phyloP scores from a whole-genome alignment of 2,329 filamentous ascomycete species.

The Graphilbum fragrans region DNA sequence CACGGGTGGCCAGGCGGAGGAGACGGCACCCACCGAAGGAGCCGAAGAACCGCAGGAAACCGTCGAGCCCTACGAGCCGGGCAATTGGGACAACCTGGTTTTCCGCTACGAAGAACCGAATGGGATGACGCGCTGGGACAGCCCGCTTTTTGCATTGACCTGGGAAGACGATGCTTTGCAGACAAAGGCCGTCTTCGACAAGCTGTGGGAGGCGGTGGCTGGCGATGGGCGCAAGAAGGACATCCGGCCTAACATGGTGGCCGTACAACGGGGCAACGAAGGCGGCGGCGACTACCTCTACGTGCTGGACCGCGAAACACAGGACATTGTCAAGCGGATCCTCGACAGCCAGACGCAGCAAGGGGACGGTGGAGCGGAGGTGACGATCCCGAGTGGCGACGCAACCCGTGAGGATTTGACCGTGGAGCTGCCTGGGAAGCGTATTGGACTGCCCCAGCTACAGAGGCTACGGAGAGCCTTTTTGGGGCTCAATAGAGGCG shows the following conservation, averaged over 20 bases:
- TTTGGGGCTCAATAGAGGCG: constrained; percentile 61
- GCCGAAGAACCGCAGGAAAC: neutral
- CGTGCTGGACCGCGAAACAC: constrained; percentile 65
- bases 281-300: constrained; percentile 65
- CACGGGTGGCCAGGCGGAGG: too few relatives aligned
- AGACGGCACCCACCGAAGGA: constrained; percentile 8
- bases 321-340: constrained; percentile 61
- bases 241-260: constrained; percentile 64
- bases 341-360: constrained; percentile 59
- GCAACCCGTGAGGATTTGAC: constrained; percentile 32
- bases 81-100: constrained; percentile 66
- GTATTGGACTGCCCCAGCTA: constrained; percentile 59
- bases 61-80: constrained; percentile 35
- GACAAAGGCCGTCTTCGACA: constrained; percentile 40
- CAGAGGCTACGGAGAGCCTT: constrained; percentile 70
- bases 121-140: constrained; percentile 75
- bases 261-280: constrained; percentile 51
- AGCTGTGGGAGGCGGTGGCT: constrained; percentile 64
- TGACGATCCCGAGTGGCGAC: constrained; percentile 29
- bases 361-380: constrained; percentile 45
- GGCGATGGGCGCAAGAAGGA: constrained; percentile 43
- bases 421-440: constrained; percentile 54
- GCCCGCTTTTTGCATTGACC: constrained; percentile 66
- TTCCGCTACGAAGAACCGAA: constrained; percentile 83
- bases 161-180: constrained; percentile 62